These are phyloP conservation scores for Acer yangbiense DNA, from an alignment of 345 rosid genomes.

Conservation along the genomic window DNA sequence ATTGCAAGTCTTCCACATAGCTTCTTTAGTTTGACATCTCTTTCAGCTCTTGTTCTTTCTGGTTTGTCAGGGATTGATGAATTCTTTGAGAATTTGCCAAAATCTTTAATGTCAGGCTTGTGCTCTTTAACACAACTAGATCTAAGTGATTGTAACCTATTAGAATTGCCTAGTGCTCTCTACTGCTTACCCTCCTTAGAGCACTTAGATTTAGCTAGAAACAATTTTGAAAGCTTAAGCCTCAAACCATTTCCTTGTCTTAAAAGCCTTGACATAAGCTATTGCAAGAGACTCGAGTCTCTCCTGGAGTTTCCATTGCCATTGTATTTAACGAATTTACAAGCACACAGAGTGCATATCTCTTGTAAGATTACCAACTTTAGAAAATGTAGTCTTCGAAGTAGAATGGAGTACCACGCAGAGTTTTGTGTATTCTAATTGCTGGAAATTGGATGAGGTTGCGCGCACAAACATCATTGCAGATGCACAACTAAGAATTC, in stretches of 20 bases:
- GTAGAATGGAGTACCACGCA: not conserved
- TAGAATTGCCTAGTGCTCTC: not conserved
- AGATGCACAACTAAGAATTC: slow-evolving; percentile 5
- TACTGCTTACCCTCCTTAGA: not conserved
- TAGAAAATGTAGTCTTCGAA: not conserved
- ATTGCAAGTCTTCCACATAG: slow-evolving; percentile 9
- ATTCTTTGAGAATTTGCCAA: slow-evolving; percentile 1
- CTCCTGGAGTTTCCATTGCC: not conserved
- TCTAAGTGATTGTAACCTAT: not conserved
- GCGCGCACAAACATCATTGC: not conserved
- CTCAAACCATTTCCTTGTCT: slow-evolving; percentile 12
- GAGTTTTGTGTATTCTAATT: not conserved
- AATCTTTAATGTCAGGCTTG: not conserved
- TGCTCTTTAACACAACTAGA: not conserved
- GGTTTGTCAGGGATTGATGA: not conserved
- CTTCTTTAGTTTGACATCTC: slow-evolving; percentile 4
- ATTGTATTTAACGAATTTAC: not conserved
- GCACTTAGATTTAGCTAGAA: not conserved
- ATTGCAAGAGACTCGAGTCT: slow-evolving; percentile 9
- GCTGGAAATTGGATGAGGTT: slow-evolving; percentile 6
- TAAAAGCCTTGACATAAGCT: not conserved
- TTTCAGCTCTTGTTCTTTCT: not conserved
- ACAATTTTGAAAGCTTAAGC: slow-evolving; percentile 9
- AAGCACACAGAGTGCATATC: not conserved
- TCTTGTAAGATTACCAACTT: not conserved